Evolutionary conservation across 305 asterid genomes (phyloP).

Genomic region (Fraxinus baroniana): DNA sequence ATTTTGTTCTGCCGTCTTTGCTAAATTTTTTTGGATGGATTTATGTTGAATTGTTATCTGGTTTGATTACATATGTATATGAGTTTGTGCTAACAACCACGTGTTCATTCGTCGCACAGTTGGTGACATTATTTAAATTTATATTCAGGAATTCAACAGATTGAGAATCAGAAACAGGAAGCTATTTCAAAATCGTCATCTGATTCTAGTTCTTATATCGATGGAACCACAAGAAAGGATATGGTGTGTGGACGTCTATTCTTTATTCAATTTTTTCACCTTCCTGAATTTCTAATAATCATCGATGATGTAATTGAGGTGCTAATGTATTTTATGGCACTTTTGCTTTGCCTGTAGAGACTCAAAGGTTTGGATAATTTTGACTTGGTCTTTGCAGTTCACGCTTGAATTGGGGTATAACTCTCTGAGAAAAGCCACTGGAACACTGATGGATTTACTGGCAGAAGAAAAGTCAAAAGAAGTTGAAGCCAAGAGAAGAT

Average conservation of each 20-base stretch:
- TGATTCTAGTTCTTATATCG: conserved; percentile 46
- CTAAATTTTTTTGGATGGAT: neutral
- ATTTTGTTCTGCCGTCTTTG: neutral
- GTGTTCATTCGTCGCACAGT: neutral
- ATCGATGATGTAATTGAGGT: neutral
- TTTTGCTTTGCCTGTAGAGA: conserved; percentile 5
- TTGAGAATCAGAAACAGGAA: conserved; percentile 41
- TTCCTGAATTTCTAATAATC: conserved; percentile 8
- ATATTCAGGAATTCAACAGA: conserved; percentile 53
- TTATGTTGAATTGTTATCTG: neutral
- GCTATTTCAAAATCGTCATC: conserved; percentile 42
- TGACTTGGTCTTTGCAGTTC: conserved; percentile 38
- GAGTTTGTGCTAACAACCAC: neutral
- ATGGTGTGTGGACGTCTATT: conserved; percentile 36
- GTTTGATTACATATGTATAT: neutral
- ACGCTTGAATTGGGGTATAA: conserved; percentile 49
- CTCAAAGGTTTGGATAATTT: conserved; percentile 12
- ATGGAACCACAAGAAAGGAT: conserved; percentile 48
- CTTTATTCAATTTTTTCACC: neutral
- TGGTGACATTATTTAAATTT: neutral
- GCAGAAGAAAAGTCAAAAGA: conserved; percentile 37
- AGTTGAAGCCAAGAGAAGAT: conserved; percentile 53
- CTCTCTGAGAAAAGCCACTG: conserved; percentile 34
- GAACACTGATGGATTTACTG: neutral
- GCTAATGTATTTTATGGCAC: neutral